phyloP scores from a whole-genome alignment of 1,284 basidiomycete genomes.

The Puccinia horiana region DNA sequence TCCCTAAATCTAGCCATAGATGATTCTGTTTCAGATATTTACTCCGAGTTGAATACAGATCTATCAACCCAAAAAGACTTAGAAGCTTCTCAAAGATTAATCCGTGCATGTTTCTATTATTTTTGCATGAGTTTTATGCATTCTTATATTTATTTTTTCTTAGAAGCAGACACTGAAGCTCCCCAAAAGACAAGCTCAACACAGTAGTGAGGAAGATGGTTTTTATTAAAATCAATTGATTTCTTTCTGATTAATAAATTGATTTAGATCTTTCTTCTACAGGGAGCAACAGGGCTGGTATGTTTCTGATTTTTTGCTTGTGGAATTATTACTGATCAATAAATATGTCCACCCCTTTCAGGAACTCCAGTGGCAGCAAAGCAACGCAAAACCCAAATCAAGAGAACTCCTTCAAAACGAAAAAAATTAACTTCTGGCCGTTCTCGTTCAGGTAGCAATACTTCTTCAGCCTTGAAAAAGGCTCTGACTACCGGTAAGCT shows the following conservation, averaged over 20 bases:
- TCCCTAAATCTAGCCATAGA: slow-evolving; percentile 11
- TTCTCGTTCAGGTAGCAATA: neutral
- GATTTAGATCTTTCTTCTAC: neutral
- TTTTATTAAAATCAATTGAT: neutral
- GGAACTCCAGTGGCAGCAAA: neutral
- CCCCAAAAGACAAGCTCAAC: neutral
- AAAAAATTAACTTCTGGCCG: neutral
- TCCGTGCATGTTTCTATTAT: neutral
- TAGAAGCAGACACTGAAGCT: neutral
- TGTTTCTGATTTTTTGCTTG: neutral
- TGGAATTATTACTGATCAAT: neutral
- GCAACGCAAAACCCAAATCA: neutral
- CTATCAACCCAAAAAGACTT: neutral
- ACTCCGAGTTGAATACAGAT: neutral
- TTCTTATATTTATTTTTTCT: neutral
- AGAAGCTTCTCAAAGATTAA: neutral
- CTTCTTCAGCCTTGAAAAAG: too few species aligned
- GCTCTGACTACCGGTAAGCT: too few species aligned
- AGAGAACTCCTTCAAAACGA: neutral
- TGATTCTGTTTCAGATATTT: slow-evolving; percentile 19
- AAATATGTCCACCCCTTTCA: neutral
- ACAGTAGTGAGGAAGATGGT: neutral
- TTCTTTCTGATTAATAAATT: neutral
- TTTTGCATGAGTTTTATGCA: neutral
- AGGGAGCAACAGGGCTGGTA: neutral